These are phyloP conservation scores for Tritrichomonas foetus DNA, from an alignment of 208 protist species.

Conservation along the genomic window DNA sequence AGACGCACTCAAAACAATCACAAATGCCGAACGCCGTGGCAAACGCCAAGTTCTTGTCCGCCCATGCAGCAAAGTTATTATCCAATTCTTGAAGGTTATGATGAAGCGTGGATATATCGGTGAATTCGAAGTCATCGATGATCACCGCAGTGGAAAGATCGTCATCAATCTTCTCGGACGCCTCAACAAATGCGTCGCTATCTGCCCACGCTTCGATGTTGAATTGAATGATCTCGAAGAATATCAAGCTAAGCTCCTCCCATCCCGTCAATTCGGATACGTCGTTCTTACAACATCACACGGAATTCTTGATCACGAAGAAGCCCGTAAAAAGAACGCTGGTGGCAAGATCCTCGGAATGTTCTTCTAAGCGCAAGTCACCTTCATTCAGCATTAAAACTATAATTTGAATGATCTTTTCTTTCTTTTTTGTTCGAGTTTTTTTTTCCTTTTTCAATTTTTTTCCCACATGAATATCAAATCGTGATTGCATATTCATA, in stretches of 20 bases:
- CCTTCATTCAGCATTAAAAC: too few relatives aligned
- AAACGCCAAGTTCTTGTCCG: conserved; percentile 98
- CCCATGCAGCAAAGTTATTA: conserved; percentile 97
- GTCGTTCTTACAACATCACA: conserved; percentile 98
- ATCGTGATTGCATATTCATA: too few relatives aligned
- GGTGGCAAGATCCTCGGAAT: conserved; percentile 99
- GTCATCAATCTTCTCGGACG: conserved; percentile 99
- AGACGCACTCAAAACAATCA: conserved; percentile 94
- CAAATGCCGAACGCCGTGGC: conserved; percentile 96
- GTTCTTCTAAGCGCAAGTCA: conserved; percentile 98
- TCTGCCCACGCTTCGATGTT: conserved; percentile 67
- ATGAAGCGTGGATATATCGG: conserved; percentile 99
- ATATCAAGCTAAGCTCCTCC: conserved; percentile 96
- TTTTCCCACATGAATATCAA: too few relatives aligned
- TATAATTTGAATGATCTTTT: too few relatives aligned
- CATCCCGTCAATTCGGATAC: conserved; percentile 99
- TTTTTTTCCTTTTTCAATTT: too few relatives aligned
- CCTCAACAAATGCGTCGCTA: conserved; percentile 99
- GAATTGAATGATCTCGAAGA: conserved; percentile 88
- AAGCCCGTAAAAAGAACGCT: conserved; percentile 91
- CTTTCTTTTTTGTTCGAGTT: too few relatives aligned
- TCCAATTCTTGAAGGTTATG: conserved; percentile 99
- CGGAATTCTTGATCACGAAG: conserved; percentile 99
- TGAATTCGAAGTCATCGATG: conserved; percentile 99
- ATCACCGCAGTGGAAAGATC: conserved; percentile 98